Evolutionary conservation across 768 basidiomycete species (phyloP).

Genomic region (Leucocoprinus birnbaumii): DNA sequence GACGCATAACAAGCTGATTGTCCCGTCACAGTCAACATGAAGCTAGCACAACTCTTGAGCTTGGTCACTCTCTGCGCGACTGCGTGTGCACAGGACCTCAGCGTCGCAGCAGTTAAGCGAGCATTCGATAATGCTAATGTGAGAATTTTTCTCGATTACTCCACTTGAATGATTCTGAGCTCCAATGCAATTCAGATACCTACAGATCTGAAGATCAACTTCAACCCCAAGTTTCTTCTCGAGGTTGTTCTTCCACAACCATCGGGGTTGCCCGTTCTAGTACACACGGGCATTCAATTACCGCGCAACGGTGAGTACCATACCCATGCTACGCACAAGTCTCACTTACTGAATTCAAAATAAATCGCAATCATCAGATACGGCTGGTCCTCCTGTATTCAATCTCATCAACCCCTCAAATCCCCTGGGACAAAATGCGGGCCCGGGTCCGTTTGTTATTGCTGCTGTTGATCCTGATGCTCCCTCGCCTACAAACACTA

Average conservation of each 20-base stretch:
- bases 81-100: slow-evolving; percentile 21
- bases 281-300: slow-evolving; percentile 22
- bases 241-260: slow-evolving; percentile 22
- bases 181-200: slow-evolving; percentile 19
- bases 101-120: slow-evolving; percentile 16
- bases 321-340: not conserved
- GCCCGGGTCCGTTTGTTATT: slow-evolving; percentile 42
- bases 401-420: slow-evolving; percentile 11
- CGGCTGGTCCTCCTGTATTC: slow-evolving; percentile 34
- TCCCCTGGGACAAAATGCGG: slow-evolving; percentile 17
- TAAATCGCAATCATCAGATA: slow-evolving; percentile 26
- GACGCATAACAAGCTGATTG: not conserved
- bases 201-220: slow-evolving; percentile 17
- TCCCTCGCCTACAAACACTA: slow-evolving; percentile 45
- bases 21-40: not conserved
- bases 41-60: not conserved
- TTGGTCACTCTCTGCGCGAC: not conserved
- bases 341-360: not conserved
- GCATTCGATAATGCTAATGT: slow-evolving; percentile 26
- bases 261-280: slow-evolving; percentile 13
- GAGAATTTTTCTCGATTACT: not conserved
- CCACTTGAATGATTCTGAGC: not conserved
- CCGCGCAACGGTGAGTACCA: slow-evolving; percentile 12
- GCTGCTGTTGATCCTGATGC: slow-evolving; percentile 48
- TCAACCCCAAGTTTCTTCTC: slow-evolving; percentile 22